Evolutionary conservation across 495 filamentous ascomycete genomes (phyloP).

Genomic region (Clavariopsis aquatica): DNA sequence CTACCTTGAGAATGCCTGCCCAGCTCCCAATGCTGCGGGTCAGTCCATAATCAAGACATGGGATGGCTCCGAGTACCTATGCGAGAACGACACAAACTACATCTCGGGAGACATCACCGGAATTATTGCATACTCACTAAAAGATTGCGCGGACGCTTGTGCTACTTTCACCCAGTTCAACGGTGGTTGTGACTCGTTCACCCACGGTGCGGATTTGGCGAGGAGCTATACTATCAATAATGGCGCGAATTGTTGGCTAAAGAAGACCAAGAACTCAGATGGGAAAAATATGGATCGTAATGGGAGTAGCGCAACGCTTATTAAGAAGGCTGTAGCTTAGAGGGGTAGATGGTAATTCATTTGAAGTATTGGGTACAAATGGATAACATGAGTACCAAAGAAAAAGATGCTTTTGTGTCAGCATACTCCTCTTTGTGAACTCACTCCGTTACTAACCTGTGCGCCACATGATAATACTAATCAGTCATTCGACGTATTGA

Average conservation of each 20-base stretch:
- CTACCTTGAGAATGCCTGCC: background rate
- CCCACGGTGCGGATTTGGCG: background rate
- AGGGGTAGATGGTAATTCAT: background rate
- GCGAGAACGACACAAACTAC: background rate
- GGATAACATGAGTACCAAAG: background rate
- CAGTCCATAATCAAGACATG: background rate
- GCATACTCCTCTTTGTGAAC: too few species aligned
- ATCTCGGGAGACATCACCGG: slow-evolving; percentile 1
- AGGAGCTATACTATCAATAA: slow-evolving; percentile 11
- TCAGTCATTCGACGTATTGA: too few species aligned
- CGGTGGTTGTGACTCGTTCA: slow-evolving; percentile 2
- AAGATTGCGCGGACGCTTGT: slow-evolving; percentile 9
- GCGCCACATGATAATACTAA: too few species aligned
- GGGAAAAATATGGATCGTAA: slow-evolving; percentile 2
- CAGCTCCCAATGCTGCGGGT: background rate
- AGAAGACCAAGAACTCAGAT: background rate
- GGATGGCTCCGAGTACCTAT: background rate
- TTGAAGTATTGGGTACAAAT: background rate
- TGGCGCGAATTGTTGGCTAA: slow-evolving; percentile 11
- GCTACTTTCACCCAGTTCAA: background rate
- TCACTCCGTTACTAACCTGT: too few species aligned
- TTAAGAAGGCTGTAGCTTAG: background rate
- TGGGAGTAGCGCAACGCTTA: background rate
- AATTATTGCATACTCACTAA: slow-evolving; percentile 1
- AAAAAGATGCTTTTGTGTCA: too few species aligned